Evolutionary conservation across 176 grass and related monocot species (phyloP).

Genomic region (Avena eriantha): DNA sequence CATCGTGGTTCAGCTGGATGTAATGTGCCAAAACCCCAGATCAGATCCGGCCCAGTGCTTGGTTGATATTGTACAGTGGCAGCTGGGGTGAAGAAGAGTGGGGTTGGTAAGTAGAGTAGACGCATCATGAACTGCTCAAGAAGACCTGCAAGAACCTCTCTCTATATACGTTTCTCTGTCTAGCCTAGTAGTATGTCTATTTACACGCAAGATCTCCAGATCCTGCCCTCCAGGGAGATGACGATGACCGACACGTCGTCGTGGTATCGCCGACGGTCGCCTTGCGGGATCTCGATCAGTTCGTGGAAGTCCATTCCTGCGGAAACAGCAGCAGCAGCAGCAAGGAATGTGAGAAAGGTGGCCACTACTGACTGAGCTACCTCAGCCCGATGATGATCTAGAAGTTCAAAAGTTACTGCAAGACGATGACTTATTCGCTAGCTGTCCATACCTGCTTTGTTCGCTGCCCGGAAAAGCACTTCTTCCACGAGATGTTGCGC

Average conservation of each 20-base stretch:
- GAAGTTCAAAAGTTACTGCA: constrained; percentile 42
- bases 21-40: constrained; percentile 28
- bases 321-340: constrained; percentile 22
- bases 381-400: constrained; percentile 40
- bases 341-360: constrained; percentile 35
- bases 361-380: constrained; percentile 10
- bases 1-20: constrained; percentile 38
- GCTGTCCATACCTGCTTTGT: constrained; percentile 75
- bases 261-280: constrained; percentile 84
- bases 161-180: constrained; percentile 53
- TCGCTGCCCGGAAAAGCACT: constrained; percentile 90
- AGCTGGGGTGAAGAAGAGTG: constrained; percentile 31
- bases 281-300: constrained; percentile 91
- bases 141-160: constrained; percentile 39
- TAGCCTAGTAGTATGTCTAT: constrained; percentile 64
- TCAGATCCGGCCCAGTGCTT: constrained; percentile 35
- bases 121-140: constrained; percentile 44
- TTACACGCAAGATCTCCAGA: constrained; percentile 97
- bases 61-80: constrained; percentile 50
- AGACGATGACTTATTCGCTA: constrained; percentile 11
- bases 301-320: constrained; percentile 95
- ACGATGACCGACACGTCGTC: constrained; percentile 94
- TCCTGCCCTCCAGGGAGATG: constrained; percentile 95
- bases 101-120: constrained; percentile 27
- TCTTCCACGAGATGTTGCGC: constrained; percentile 94